A percentile compares a stretch with the other conserved stretches of the same genome.
phyloP scores from a whole-genome alignment of 1,284 basidiomycete species.

The Sanghuangporus baumii region DNA sequence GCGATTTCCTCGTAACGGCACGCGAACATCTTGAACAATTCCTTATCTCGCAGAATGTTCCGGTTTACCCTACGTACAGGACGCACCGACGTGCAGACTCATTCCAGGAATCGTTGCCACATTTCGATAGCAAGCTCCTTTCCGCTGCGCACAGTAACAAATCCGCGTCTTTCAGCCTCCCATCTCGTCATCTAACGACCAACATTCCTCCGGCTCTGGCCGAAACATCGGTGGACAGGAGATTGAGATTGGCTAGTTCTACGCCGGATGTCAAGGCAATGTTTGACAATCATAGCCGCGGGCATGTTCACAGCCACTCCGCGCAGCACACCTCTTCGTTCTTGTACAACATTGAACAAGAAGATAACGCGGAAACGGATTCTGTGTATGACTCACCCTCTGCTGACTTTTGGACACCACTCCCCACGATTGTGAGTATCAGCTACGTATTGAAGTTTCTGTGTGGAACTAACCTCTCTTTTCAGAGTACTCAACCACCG shows the following conservation, averaged over 20 bases:
- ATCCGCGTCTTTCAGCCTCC: slow-evolving; percentile 17
- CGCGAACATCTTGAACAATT: slow-evolving; percentile 93
- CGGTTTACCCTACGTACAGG: slow-evolving; percentile 66
- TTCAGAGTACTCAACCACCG: slow-evolving; percentile 58
- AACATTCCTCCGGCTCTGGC: slow-evolving; percentile 11
- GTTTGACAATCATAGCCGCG: slow-evolving; percentile 58
- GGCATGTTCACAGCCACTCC: slow-evolving; percentile 11
- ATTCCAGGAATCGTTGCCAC: slow-evolving; percentile 92
- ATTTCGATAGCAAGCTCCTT: slow-evolving; percentile 93
- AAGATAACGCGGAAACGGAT: slow-evolving; percentile 43
- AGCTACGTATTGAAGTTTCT: slow-evolving; percentile 19
- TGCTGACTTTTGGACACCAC: slow-evolving; percentile 66
- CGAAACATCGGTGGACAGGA: slow-evolving; percentile 49
- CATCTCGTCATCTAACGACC: slow-evolving; percentile 10
- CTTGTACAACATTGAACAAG: slow-evolving; percentile 68
- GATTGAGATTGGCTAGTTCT: slow-evolving; percentile 79
- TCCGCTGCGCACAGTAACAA: slow-evolving; percentile 67
- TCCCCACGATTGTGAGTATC: slow-evolving; percentile 65
- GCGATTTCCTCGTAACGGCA: slow-evolving; percentile 86
- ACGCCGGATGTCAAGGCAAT: slow-evolving; percentile 94
- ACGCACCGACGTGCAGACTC: slow-evolving; percentile 84
- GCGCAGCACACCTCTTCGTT: slow-evolving; percentile 43
- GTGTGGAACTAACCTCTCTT: slow-evolving; percentile 19
- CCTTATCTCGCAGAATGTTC: slow-evolving; percentile 77
- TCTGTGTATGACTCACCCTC: slow-evolving; percentile 18